phyloP scores from a whole-genome alignment of 192 early-diverging fungal species.

The Podila verticillata region DNA sequence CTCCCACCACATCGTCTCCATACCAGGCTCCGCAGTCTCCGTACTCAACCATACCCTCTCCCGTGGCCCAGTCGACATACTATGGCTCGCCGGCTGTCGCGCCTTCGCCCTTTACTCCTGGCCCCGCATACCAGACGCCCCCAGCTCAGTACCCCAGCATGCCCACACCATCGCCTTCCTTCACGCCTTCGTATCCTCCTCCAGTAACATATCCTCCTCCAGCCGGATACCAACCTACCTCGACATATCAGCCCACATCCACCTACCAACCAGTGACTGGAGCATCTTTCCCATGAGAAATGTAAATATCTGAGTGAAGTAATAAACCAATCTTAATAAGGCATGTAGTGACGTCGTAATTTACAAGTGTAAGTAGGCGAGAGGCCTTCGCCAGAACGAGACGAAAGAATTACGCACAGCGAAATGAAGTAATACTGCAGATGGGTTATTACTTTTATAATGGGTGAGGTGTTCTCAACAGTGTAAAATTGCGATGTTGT shows the following conservation, averaged over 20 bases:
- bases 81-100: neutral
- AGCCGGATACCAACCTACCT: neutral
- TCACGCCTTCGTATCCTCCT: neutral
- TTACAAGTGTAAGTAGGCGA: too few species aligned
- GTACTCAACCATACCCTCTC: neutral
- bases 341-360: too few species aligned
- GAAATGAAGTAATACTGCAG: too few species aligned
- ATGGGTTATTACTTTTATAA: too few species aligned
- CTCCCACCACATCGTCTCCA: neutral
- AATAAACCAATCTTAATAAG: too few species aligned
- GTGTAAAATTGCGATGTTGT: too few species aligned
- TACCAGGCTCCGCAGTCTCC: neutral
- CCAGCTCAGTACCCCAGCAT: slow-evolving; percentile 1
- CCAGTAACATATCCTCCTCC: neutral
- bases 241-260: neutral
- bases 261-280: too few species aligned
- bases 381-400: too few species aligned
- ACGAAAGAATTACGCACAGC: too few species aligned
- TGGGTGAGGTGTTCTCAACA: too few species aligned
- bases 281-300: too few species aligned
- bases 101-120: neutral
- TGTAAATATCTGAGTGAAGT: too few species aligned
- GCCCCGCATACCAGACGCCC: neutral
- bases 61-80: neutral
- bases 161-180: neutral